These are phyloP conservation scores for Aureobasidium namibiae DNA, from an alignment of 2,329 filamentous ascomycete species.

Conservation along the genomic window DNA sequence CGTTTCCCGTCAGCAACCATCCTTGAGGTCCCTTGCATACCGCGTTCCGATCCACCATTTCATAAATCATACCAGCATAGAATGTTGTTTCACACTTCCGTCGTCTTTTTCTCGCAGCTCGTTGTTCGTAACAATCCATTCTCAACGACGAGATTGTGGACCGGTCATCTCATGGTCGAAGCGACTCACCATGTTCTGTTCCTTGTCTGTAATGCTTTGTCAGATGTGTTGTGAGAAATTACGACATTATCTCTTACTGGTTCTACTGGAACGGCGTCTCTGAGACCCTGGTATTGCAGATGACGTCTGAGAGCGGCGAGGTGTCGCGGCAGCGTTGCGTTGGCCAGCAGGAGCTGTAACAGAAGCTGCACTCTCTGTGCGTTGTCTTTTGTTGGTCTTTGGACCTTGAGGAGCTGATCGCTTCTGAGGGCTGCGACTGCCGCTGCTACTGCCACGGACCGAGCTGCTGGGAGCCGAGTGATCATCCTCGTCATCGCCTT, in stretches of 20 bases:
- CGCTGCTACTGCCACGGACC: neutral
- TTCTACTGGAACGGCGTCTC: constrained; percentile 4
- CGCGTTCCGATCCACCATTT: neutral
- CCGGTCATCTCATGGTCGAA: constrained; percentile 1
- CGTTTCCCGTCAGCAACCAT: neutral
- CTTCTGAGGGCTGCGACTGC: neutral
- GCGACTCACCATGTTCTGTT: constrained; percentile 5
- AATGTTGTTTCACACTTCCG: neutral
- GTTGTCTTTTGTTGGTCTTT: neutral
- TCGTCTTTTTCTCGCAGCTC: no score
- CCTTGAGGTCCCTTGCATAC: neutral
- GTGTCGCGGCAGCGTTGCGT: neutral
- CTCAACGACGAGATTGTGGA: neutral
- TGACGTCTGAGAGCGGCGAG: neutral
- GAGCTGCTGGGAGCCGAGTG: neutral
- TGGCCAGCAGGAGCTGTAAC: neutral
- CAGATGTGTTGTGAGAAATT: neutral
- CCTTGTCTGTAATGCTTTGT: neutral
- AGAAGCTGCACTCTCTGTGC: neutral
- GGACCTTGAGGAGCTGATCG: neutral
- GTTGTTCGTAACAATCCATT: neutral
- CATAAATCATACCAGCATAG: neutral
- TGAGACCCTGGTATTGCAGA: neutral
- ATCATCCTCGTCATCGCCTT: neutral
- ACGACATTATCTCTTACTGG: neutral